Base-by-base conservation (phyloP, 495 filamentous ascomycete species). In the Neurospora discreta region DNA sequence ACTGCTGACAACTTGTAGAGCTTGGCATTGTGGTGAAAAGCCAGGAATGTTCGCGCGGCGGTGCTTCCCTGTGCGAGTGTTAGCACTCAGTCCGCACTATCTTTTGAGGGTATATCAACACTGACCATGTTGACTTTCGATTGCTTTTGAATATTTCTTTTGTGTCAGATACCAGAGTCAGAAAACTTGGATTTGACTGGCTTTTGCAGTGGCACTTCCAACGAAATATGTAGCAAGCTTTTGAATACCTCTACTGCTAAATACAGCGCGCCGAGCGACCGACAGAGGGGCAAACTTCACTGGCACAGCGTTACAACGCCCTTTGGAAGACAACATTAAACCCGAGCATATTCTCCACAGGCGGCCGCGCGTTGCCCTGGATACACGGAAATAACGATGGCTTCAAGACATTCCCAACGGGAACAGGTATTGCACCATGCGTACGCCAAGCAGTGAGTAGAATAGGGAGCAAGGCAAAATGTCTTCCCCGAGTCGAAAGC, bases 1-100 rank as follows among this genome's bases (percentile, higher is more conserved):
- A 79, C 79, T 13, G 84, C 84, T 36, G 83, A 72, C 33, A 85
- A 78, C 15, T 73, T 78, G 71, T 83, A 78, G 10, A 87, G 84
- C 60, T 84, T 81, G 42, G 82, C 81, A 73, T 89, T 82, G 60
- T 88, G 82, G 73, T 89, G 87, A 74, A 85, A 90, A 33, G 84
- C 80, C 23, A 87, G 80, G 75, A 81, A 79, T 7, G 87, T 89
- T 44, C 85, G 79, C 39, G 75, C 74, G 18, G 67, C 71, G 23
- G 72, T 73, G 74, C 65, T 75, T 18, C 71, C 71, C 73, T 74
- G 58, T 70, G 30, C 13, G 26, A 9, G 52, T 26, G 26, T 65
- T 33, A 65, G 26, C 33, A 26, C 52, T 65, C 26, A 33, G 52
- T 16, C 26, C 15, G 26, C 26, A 7, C 26, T 65, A 18, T 9